phyloP scores from a whole-genome alignment of 2,329 filamentous ascomycete genomes.

The Ilyonectria robusta region DNA sequence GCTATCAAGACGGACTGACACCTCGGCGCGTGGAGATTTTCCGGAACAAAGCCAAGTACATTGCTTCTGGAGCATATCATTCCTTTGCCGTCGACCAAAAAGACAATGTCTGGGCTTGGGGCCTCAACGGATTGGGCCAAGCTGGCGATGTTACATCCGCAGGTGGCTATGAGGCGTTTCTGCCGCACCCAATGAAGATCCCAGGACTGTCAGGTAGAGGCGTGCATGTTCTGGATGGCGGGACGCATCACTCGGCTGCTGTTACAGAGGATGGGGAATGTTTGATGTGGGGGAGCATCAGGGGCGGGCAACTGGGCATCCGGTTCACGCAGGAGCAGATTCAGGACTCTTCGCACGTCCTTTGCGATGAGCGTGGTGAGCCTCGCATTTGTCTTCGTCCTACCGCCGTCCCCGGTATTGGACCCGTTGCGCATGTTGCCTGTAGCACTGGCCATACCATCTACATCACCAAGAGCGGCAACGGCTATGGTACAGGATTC shows the following conservation, averaged over 20 bases:
- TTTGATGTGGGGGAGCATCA: conserved; percentile 69
- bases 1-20: conserved; percentile 52
- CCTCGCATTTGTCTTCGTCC: conserved; percentile 73
- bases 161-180: conserved; percentile 63
- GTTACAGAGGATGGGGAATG: conserved; percentile 64
- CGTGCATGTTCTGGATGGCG: conserved; percentile 76
- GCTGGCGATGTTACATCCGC: conserved; percentile 62
- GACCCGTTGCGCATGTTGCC: conserved; percentile 61
- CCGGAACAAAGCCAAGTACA: conserved; percentile 67
- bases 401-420: conserved; percentile 67
- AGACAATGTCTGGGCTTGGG: conserved; percentile 81
- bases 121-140: conserved; percentile 85
- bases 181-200: conserved; percentile 71
- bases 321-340: conserved; percentile 64
- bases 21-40: conserved; percentile 24
- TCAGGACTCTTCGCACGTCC: conserved; percentile 61
- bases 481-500: conserved; percentile 73
- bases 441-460: conserved; percentile 78
- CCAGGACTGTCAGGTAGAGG: conserved; percentile 70
- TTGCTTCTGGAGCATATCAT: conserved; percentile 79
- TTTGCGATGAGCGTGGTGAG: conserved; percentile 68
- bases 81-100: conserved; percentile 79
- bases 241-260: conserved; percentile 77
- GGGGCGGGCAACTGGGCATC: conserved; percentile 65
- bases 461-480: conserved; percentile 74